Percentiles rank a stretch among this genome's conserved stretches.
Evolutionary conservation across 345 rosid species (phyloP).

Genomic region (Pelargonium nanum): DNA sequence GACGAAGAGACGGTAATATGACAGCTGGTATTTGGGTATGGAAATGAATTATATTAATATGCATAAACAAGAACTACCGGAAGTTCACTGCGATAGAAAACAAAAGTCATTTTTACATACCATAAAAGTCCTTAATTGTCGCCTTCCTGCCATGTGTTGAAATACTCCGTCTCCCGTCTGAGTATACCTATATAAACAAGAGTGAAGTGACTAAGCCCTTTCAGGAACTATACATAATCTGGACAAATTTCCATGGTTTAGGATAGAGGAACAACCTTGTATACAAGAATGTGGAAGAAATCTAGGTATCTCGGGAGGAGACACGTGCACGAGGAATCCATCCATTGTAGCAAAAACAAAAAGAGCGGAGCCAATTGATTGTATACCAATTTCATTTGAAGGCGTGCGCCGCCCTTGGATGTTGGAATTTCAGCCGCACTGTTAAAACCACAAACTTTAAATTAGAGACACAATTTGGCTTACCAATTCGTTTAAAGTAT

Average conservation of each 20-base stretch:
- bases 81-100: neutral
- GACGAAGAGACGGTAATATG: conserved; percentile 76
- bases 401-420: conserved; percentile 55
- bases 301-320: conserved; percentile 78
- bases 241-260: neutral
- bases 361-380: conserved; percentile 77
- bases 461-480: neutral
- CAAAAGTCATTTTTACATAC: conserved; percentile 24
- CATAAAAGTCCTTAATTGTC: conserved; percentile 74
- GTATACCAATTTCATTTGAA: conserved; percentile 84
- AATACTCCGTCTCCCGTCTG: conserved; percentile 42
- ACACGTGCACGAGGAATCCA: conserved; percentile 68
- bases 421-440: conserved; percentile 87
- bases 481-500: too few species aligned
- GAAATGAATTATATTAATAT: neutral
- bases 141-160: conserved; percentile 78
- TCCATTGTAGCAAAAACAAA: conserved; percentile 69
- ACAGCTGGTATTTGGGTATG: conserved; percentile 37
- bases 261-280: conserved; percentile 43
- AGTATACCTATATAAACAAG: conserved; percentile 35
- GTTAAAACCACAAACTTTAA: conserved; percentile 4
- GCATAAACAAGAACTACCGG: too few species aligned
- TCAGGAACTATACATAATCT: neutral
- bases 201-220: neutral
- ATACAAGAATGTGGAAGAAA: conserved; percentile 71